Evolutionary conservation across 768 basidiomycete genomes (phyloP).

Genomic region (Sistotremastrum niveocremeum): DNA sequence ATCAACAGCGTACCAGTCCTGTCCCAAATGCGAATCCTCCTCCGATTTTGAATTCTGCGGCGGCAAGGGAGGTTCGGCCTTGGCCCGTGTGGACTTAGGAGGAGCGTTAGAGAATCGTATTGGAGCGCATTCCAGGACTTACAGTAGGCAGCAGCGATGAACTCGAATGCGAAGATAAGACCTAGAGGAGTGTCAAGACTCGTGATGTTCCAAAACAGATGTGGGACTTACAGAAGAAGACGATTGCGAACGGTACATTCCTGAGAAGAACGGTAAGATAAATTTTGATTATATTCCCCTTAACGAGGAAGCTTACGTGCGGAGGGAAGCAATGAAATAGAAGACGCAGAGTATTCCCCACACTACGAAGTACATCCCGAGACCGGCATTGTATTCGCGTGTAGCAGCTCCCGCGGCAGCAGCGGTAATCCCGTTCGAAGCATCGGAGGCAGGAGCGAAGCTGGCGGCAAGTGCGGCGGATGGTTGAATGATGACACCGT

Average conservation of each 20-base stretch:
- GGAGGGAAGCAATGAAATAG: conserved; percentile 1
- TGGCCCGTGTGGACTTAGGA: not conserved
- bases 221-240: not conserved
- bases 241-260: conserved; percentile 2
- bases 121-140: not conserved
- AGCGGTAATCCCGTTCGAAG: not conserved
- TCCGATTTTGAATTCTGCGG: not conserved
- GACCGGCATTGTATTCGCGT: conserved; percentile 1
- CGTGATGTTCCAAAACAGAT: not conserved
- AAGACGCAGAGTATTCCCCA: conserved; percentile 2
- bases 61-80: not conserved
- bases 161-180: not conserved
- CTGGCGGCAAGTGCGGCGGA: not conserved
- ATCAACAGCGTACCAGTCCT: not conserved
- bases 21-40: conserved; percentile 1
- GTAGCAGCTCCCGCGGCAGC: not conserved
- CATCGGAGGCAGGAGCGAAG: not conserved
- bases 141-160: conserved; percentile 2
- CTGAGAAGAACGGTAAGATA: not conserved
- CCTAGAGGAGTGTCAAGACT: not conserved
- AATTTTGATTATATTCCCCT: not conserved
- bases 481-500: not conserved
- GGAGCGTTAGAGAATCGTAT: not conserved
- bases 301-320: conserved; percentile 1
- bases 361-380: conserved; percentile 1